Evolutionary conservation across 1,139 yeast genomes (phyloP).

Genomic region (Hyphopichia burtonii): DNA sequence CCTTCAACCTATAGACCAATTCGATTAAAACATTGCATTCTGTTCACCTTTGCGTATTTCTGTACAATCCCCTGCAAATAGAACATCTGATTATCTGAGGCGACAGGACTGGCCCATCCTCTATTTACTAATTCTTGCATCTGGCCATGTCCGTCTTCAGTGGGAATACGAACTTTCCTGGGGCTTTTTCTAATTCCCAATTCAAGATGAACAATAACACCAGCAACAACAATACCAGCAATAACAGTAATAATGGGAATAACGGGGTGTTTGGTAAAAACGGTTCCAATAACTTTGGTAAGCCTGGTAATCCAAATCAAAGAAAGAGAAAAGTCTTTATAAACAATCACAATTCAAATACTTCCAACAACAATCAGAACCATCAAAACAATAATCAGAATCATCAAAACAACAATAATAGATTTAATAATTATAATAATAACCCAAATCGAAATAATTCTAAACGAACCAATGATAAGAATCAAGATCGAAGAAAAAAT

Average conservation of each 20-base stretch:
- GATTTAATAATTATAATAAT: not conserved
- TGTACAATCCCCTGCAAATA: not conserved
- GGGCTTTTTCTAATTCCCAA: constrained; percentile 5
- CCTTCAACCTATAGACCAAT: not conserved
- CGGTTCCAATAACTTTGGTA: not conserved
- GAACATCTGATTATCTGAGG: not conserved
- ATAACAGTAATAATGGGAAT: not conserved
- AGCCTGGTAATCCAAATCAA: not conserved
- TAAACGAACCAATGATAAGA: constrained; percentile 1
- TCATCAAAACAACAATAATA: no score
- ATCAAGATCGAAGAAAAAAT: constrained; percentile 1
- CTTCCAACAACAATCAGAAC: not conserved
- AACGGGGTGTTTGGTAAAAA: not conserved
- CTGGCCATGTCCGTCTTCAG: constrained; percentile 25
- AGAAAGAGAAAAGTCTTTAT: not conserved
- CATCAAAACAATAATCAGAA: not conserved
- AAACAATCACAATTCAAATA: not conserved
- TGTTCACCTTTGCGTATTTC: not conserved
- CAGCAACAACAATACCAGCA: not conserved
- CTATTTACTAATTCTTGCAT: not conserved
- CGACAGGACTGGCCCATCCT: not conserved
- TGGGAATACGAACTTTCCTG: constrained; percentile 10
- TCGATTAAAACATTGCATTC: not conserved
- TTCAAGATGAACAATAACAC: constrained; percentile 7
- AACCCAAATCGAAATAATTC: constrained; percentile 3